Conservation (phyloP, 495 filamentous ascomycete species). For the Parathielavia hyrcaniae region DNA sequence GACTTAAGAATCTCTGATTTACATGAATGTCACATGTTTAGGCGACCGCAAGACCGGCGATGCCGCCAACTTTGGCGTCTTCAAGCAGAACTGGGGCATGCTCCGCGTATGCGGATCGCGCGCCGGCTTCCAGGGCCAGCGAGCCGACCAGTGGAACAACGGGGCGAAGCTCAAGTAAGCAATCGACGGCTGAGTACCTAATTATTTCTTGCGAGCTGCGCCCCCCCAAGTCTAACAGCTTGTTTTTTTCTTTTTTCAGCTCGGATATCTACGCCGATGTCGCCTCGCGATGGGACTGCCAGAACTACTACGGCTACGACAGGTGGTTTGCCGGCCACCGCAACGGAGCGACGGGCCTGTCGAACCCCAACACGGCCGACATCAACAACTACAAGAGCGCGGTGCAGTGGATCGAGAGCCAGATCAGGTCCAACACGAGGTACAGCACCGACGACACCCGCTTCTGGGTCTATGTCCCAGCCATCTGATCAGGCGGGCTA, state of each 20-base stretch:
- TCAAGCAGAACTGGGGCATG: constrained; percentile 1
- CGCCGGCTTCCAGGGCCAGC: constrained; percentile 3
- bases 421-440: constrained; percentile 6
- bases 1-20: too few relatives aligned
- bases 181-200: too few relatives aligned
- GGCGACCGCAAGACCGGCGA: not conserved
- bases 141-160: constrained; percentile 1
- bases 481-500: not conserved
- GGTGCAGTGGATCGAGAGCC: constrained; percentile 2
- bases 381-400: constrained; percentile 9
- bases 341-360: not conserved
- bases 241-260: not conserved
- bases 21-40: too few relatives aligned
- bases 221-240: not conserved
- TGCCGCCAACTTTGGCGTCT: not conserved
- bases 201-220: too few relatives aligned
- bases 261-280: constrained; percentile 3
- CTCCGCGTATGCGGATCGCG: not conserved
- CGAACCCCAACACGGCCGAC: constrained; percentile 1
- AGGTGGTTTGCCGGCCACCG: constrained; percentile 7
- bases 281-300: constrained; percentile 2
- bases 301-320: constrained; percentile 9
- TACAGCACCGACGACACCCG: constrained; percentile 3
- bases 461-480: constrained; percentile 4
- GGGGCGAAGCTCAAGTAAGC: constrained; percentile 1